Evolutionary conservation across 192 early-diverging fungal species (phyloP).

Genomic region (Backusella westeae): DNA sequence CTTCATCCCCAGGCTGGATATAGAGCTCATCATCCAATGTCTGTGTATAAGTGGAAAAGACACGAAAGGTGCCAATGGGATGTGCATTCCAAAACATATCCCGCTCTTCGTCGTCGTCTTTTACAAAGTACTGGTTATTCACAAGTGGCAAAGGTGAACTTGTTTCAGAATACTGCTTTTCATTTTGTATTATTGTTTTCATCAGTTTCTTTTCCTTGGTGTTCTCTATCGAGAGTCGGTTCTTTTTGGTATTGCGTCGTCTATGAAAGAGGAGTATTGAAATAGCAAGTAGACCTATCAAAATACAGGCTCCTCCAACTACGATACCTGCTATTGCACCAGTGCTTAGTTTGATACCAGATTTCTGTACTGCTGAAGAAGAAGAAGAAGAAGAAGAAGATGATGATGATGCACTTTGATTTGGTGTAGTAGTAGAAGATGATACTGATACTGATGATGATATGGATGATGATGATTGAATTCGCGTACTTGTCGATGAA

Average conservation of each 20-base stretch:
- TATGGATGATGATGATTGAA: background rate
- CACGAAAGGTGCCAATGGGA: slow-evolving; percentile 47
- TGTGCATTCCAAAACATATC: background rate
- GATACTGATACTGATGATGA: background rate
- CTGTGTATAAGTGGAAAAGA: slow-evolving; percentile 46
- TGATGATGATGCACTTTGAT: background rate
- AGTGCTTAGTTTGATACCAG: background rate
- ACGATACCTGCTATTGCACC: slow-evolving; percentile 31
- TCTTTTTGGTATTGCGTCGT: slow-evolving; percentile 3
- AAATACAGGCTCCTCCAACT: slow-evolving; percentile 17
- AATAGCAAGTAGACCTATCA: background rate
- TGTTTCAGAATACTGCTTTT: slow-evolving; percentile 20
- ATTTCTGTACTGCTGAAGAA: background rate
- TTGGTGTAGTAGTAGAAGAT: background rate
- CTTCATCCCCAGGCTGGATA: slow-evolving; percentile 50
- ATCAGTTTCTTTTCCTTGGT: background rate
- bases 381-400: background rate
- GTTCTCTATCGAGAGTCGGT: background rate
- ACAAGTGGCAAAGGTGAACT: background rate
- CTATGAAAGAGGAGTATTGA: background rate
- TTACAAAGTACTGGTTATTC: background rate
- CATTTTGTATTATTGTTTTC: slow-evolving; percentile 12
- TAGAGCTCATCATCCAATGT: slow-evolving; percentile 54
- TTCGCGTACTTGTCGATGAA: background rate
- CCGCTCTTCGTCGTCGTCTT: background rate